These are phyloP conservation scores for Cryptosporidium felis DNA, from an alignment of 169 alveolate species.

Conservation along the genomic window DNA sequence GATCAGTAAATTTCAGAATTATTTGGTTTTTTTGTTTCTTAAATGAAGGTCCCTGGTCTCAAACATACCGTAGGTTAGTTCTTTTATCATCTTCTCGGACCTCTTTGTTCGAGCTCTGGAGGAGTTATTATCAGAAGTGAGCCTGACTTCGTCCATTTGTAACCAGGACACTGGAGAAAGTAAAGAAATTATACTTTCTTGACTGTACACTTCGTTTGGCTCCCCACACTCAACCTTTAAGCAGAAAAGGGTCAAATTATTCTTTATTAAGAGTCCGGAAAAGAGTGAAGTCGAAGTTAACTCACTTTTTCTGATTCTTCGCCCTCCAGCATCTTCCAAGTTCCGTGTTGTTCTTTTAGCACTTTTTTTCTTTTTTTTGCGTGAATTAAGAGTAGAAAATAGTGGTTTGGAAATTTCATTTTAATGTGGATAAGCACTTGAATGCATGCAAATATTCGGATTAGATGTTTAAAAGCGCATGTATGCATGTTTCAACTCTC, in stretches of 20 bases:
- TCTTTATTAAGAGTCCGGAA: not conserved
- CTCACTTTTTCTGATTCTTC: not conserved
- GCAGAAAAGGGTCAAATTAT: not conserved
- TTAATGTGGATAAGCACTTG: too few species aligned
- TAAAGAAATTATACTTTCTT: slow-evolving; percentile 36
- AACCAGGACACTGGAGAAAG: slow-evolving; percentile 70
- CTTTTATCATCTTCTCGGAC: slow-evolving; percentile 42
- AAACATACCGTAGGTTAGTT: slow-evolving; percentile 53
- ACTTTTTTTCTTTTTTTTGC: too few species aligned
- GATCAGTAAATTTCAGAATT: not conserved
- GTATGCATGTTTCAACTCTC: too few species aligned
- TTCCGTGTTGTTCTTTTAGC: too few species aligned
- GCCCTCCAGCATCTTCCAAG: not conserved
- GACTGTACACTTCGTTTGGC: not conserved
- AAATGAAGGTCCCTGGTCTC: not conserved
- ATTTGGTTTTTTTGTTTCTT: too few species aligned
- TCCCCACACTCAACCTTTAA: not conserved
- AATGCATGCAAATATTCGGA: too few species aligned
- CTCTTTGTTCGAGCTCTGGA: not conserved
- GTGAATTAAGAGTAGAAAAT: too few species aligned
- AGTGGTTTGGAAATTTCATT: too few species aligned
- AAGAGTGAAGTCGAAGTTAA: not conserved
- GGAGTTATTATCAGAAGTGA: not conserved
- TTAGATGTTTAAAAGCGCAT: too few species aligned
- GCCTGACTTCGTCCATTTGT: slow-evolving; percentile 40